These are phyloP conservation scores for Pseudogymnoascus sp. DNA, from an alignment of 2,329 filamentous ascomycete genomes.

Conservation along the genomic window DNA sequence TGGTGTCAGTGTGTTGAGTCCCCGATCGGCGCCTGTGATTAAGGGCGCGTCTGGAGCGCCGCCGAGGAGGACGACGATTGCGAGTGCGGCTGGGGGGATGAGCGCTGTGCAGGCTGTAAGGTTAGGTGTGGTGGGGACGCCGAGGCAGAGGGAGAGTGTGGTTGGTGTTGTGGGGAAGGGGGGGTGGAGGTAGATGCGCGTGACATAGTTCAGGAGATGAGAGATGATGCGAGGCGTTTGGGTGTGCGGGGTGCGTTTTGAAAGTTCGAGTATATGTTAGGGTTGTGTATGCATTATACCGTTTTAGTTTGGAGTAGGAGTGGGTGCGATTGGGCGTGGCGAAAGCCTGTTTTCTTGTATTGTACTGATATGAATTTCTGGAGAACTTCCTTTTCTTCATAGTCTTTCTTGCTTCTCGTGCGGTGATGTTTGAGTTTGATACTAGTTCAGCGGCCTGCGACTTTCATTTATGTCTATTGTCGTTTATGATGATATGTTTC, in stretches of 20 bases:
- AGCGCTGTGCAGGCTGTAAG: conserved; percentile 19
- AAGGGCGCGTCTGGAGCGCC: conserved; percentile 31
- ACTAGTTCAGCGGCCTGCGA: neutral
- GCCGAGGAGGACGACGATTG: conserved; percentile 25
- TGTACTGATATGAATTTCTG: conserved; percentile 2
- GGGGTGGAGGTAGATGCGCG: conserved; percentile 21
- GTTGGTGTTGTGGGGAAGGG: conserved; percentile 23
- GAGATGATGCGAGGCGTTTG: neutral
- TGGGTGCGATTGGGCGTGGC: neutral
- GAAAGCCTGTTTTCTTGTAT: conserved; percentile 4
- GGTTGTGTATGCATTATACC: conserved; percentile 2
- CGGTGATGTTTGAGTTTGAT: too few species aligned
- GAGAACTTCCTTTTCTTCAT: neutral
- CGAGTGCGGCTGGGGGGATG: conserved; percentile 20
- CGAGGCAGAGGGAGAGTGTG: conserved; percentile 23
- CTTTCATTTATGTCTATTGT: neutral
- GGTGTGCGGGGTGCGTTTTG: neutral
- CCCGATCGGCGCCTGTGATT: conserved; percentile 49
- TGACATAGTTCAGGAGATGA: neutral
- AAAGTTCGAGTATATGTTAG: conserved; percentile 6
- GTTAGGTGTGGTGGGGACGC: conserved; percentile 20
- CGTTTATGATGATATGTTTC: neutral
- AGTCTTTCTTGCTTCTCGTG: neutral
- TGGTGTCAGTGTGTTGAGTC: conserved; percentile 51
- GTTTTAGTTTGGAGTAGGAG: neutral